Percentiles rank a stretch among this genome's conserved stretches.
These are phyloP conservation scores for Galerina marginata DNA, from an alignment of 768 basidiomycete species.

Conservation along the genomic window DNA sequence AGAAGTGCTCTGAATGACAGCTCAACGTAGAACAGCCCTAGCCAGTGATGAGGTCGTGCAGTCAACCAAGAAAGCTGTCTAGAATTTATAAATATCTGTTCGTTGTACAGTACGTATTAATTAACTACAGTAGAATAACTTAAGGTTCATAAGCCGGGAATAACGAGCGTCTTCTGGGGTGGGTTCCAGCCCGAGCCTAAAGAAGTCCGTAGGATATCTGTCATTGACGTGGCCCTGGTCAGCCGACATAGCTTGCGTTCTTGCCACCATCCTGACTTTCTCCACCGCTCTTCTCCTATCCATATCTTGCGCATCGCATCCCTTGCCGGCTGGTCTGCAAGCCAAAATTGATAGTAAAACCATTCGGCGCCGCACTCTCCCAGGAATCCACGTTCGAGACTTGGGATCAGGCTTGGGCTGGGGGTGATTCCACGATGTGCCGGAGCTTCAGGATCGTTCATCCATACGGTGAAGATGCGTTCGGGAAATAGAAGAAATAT, in stretches of 20 bases:
- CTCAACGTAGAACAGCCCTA: no score
- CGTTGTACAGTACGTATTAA: no score
- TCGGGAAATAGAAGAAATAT: slow-evolving; percentile 43
- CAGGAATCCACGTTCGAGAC: slow-evolving; percentile 28
- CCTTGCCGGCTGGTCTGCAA: slow-evolving; percentile 32
- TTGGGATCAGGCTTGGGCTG: slow-evolving; percentile 7
- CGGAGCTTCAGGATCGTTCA: slow-evolving; percentile 31
- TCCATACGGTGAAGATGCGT: slow-evolving; percentile 50
- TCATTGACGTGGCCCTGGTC: slow-evolving; percentile 27
- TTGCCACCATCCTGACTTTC: slow-evolving; percentile 12
- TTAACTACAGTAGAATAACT: neutral
- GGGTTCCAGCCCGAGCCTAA: slow-evolving; percentile 30
- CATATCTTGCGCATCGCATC: slow-evolving; percentile 31
- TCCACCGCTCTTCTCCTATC: slow-evolving; percentile 24
- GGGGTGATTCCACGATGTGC: slow-evolving; percentile 18
- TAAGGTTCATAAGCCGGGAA: neutral
- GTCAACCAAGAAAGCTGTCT: no score
- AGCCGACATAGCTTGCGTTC: slow-evolving; percentile 25
- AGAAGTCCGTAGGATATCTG: slow-evolving; percentile 22
- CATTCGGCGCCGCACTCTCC: slow-evolving; percentile 46
- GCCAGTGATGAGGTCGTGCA: no score
- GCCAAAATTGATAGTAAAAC: slow-evolving; percentile 58
- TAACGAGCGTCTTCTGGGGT: neutral
- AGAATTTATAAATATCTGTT: no score
- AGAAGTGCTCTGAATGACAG: no score